phyloP scores from a whole-genome alignment of 2,329 filamentous ascomycete species.

The Aspergillus latus region DNA sequence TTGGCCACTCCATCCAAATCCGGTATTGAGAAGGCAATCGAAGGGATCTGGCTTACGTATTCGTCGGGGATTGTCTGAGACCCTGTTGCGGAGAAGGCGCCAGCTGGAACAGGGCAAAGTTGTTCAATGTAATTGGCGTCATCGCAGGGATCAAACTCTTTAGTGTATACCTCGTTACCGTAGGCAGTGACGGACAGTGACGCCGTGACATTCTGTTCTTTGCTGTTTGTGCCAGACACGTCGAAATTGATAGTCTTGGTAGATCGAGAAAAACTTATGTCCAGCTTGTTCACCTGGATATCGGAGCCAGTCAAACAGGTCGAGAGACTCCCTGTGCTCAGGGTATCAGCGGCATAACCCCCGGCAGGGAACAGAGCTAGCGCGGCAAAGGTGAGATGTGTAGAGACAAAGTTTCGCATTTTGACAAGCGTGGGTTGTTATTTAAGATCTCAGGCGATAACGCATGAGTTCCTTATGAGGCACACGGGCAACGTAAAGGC shows the following conservation, averaged over 20 bases:
- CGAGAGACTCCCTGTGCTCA: conserved; percentile 78
- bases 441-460: background rate
- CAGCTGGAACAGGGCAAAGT: conserved; percentile 80
- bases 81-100: conserved; percentile 71
- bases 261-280: conserved; percentile 76
- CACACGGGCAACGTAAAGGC: background rate
- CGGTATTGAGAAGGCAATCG: conserved; percentile 85
- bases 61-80: conserved; percentile 68
- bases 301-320: conserved; percentile 61
- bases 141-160: conserved; percentile 81
- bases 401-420: conserved; percentile 29
- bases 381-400: conserved; percentile 25
- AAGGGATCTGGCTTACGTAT: conserved; percentile 74
- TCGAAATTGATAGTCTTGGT: conserved; percentile 76
- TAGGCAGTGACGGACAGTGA: conserved; percentile 77
- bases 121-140: conserved; percentile 63
- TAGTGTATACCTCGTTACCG: conserved; percentile 74
- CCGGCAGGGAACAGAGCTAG: conserved; percentile 29
- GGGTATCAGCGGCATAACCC: conserved; percentile 66
- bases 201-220: conserved; percentile 77
- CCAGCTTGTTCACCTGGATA: conserved; percentile 70
- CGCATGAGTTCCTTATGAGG: background rate
- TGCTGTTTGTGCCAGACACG: conserved; percentile 71
- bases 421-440: conserved; percentile 6
- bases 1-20: conserved; percentile 86